These are phyloP conservation scores for Haplographium delicatum DNA, from an alignment of 495 filamentous ascomycete species.

Conservation along the genomic window DNA sequence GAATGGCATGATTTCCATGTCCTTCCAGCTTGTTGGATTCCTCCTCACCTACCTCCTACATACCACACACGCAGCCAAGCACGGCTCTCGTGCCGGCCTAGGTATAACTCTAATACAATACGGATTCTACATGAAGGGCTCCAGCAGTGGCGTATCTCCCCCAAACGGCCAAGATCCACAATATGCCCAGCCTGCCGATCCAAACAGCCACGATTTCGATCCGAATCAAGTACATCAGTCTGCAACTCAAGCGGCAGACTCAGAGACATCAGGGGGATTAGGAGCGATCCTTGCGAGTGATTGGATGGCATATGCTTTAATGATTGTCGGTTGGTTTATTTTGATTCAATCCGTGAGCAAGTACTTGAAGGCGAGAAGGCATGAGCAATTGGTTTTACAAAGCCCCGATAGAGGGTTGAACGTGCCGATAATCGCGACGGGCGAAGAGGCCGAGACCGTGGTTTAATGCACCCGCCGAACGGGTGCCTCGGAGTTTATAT, in stretches of 20 bases:
- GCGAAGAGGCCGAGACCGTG: constrained; percentile 74
- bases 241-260: constrained; percentile 27
- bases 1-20: constrained; percentile 98
- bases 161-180: constrained; percentile 41
- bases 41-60: constrained; percentile 96
- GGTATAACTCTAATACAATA: constrained; percentile 96
- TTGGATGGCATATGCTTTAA: constrained; percentile 87
- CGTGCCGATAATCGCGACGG: constrained; percentile 83
- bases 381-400: constrained; percentile 88
- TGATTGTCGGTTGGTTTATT: constrained; percentile 99
- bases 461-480: constrained; percentile 45
- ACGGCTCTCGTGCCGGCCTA: constrained; percentile 88
- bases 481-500: constrained; percentile 4
- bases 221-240: constrained; percentile 50
- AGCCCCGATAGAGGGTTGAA: constrained; percentile 87
- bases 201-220: constrained; percentile 86
- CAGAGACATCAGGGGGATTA: constrained; percentile 31
- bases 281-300: constrained; percentile 63
- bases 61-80: constrained; percentile 96
- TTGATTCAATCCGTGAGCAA: constrained; percentile 85
- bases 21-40: constrained; percentile 96
- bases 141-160: constrained; percentile 39
- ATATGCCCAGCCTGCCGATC: constrained; percentile 66
- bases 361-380: constrained; percentile 77
- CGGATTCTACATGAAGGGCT: constrained; percentile 86